Evolutionary conservation across 2,329 filamentous ascomycete genomes (phyloP).

Genomic region (Paracamarosporium sp.): DNA sequence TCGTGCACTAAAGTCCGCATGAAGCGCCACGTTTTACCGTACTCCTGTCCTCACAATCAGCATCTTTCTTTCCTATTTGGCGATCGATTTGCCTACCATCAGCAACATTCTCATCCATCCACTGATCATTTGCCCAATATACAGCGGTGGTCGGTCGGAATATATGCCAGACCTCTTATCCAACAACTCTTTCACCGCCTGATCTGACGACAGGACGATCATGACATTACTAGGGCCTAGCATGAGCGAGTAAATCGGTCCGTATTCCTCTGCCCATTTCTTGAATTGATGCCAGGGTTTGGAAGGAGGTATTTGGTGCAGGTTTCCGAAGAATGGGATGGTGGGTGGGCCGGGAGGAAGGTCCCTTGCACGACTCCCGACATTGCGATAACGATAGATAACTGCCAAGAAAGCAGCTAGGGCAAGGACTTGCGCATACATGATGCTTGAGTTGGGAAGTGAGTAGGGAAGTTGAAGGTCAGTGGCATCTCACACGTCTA

Average conservation of each 20-base stretch:
- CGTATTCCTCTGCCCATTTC: constrained; percentile 61
- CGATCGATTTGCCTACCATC: constrained; percentile 19
- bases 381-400: constrained; percentile 6
- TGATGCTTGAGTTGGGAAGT: background rate
- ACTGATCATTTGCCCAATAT: constrained; percentile 42
- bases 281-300: constrained; percentile 56
- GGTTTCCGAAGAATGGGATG: constrained; percentile 57
- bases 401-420: background rate
- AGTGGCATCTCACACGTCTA: too few species aligned
- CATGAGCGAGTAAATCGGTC: constrained; percentile 60
- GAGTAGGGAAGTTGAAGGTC: background rate
- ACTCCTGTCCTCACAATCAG: constrained; percentile 12
- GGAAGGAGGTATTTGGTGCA: constrained; percentile 55
- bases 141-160: constrained; percentile 53
- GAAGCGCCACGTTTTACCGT: constrained; percentile 23
- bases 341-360: constrained; percentile 60
- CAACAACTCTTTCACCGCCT: constrained; percentile 58
- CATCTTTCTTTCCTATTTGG: background rate
- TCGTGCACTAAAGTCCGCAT: constrained; percentile 21
- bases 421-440: background rate
- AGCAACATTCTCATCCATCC: constrained; percentile 21
- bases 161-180: constrained; percentile 59
- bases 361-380: constrained; percentile 36
- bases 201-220: constrained; percentile 54
- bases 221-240: constrained; percentile 53